Evolutionary conservation across 208 protist species (phyloP).

Genomic region (Herpetomonas tarakana): DNA sequence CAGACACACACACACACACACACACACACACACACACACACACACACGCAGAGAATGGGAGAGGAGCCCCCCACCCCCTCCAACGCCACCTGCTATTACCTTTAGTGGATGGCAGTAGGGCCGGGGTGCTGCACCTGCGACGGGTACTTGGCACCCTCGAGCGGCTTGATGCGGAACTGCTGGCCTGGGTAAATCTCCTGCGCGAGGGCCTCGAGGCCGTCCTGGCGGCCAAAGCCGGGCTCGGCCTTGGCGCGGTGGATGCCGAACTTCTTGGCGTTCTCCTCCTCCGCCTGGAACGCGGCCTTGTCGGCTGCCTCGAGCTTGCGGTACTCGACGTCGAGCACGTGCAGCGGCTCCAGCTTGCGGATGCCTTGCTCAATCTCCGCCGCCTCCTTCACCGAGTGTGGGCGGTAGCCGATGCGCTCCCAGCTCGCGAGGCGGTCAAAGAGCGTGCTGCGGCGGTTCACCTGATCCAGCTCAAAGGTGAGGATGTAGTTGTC

Average conservation of each 20-base stretch:
- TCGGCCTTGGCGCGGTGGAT: constrained; percentile 90
- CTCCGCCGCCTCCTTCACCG: constrained; percentile 69
- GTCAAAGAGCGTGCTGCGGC: constrained; percentile 85
- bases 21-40: too few species aligned
- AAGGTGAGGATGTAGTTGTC: constrained; percentile 89
- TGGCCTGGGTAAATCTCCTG: constrained; percentile 92
- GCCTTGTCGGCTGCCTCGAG: constrained; percentile 84
- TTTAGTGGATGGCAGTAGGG: constrained; percentile 80
- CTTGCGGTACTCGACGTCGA: constrained; percentile 65
- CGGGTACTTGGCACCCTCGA: constrained; percentile 88
- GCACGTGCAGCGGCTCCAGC: constrained; percentile 69
- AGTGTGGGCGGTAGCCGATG: constrained; percentile 80
- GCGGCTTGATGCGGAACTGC: constrained; percentile 84
- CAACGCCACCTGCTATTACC: too few species aligned
- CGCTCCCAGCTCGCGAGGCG: constrained; percentile 87
- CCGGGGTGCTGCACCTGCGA: constrained; percentile 82
- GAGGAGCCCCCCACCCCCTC: too few species aligned
- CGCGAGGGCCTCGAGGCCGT: constrained; percentile 86
- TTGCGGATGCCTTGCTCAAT: constrained; percentile 52
- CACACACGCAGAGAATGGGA: too few species aligned
- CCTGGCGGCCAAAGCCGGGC: constrained; percentile 86
- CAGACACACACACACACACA: too few species aligned
- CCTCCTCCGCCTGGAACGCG: constrained; percentile 78
- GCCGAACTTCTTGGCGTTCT: constrained; percentile 81
- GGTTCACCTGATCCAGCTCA: constrained; percentile 91